Evolutionary conservation across 441 rosid genomes (phyloP), one percentile per base, ranked within the genome.

Genomic region (Populus hybrid): DNA sequence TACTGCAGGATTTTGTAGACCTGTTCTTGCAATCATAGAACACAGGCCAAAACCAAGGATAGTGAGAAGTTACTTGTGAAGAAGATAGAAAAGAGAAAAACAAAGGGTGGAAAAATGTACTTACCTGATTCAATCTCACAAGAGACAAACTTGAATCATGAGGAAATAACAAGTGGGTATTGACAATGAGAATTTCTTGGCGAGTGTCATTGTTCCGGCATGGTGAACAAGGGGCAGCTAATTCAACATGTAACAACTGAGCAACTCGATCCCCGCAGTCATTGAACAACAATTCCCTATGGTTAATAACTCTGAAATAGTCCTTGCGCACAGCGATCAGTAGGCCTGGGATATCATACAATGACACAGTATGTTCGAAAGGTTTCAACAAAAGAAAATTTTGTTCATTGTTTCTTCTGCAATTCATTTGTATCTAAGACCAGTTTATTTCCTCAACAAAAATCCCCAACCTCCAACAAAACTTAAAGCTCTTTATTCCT

Each of bases 221-320:
- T 73, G 84, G 88, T 57, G 93, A 87, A 81, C 78, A 84, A 23
- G 94, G 90, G 63, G 84, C 70, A 78, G 78, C 84, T 78, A 92
- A 83, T 87, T 91, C 93, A 50, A 94, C 95, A 21, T 94, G 98
- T 46, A 94, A 83, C 84, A 94, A 79, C 77, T 90, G 98, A 10
- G 98, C 97, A 72, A 92, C 98, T 30, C 98, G 85, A 76, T 94
- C 97, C 74, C 93, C 98, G 36, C 84, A 91, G 73, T 94, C 98
- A 69, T 91, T 87, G 82, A 94, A 94, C 66, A 85, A 89, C 73
- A 94, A 76, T 77, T 92, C 93, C 76, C 88, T 75, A 9, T 90
- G 88, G 73, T 88, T 88, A 81, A 91, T 83, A 54, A 92, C 93
- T 84, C 90, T 88, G 23, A 94, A 91, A 76, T 84, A 84, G 79